Conservation (phyloP, 2,329 filamentous ascomycete species). For the Colletotrichum aenigma region DNA sequence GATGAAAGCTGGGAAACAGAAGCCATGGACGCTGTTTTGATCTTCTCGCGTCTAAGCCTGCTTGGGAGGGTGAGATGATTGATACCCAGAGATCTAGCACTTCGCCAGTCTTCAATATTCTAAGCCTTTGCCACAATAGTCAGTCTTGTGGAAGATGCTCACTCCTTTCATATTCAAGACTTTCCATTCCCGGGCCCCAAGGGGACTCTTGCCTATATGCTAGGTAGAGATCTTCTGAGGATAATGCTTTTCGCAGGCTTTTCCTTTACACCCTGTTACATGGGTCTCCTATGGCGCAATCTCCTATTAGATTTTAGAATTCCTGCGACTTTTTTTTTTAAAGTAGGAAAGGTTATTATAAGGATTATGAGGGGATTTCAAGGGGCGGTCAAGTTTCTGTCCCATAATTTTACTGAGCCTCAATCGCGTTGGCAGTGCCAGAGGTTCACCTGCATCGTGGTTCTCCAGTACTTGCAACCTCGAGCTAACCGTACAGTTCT, state of each 20-base stretch:
- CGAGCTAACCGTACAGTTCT: too few species aligned
- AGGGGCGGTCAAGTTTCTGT: neutral
- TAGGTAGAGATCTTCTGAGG: neutral
- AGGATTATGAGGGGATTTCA: neutral
- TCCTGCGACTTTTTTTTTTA: too few species aligned
- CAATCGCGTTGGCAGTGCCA: neutral
- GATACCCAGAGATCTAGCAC: neutral
- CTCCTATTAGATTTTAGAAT: too few species aligned
- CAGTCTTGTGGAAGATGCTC: neutral
- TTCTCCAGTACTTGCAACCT: neutral
- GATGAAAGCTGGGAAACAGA: neutral
- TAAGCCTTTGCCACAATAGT: neutral
- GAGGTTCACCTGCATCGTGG: neutral
- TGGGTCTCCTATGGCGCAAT: too few species aligned
- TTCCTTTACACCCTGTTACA: neutral
- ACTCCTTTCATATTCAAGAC: neutral
- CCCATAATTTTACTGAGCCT: neutral
- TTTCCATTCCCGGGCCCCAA: fast-evolving
- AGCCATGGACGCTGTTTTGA: neutral
- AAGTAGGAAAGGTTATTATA: neutral
- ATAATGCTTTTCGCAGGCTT: fast-evolving
- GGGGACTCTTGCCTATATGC: fast-evolving
- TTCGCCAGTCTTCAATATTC: neutral
- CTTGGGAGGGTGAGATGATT: neutral
- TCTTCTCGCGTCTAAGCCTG: neutral